These are phyloP conservation scores for Wickerhamiella kazuoi DNA, from an alignment of 805 yeast genomes.

Conservation along the genomic window DNA sequence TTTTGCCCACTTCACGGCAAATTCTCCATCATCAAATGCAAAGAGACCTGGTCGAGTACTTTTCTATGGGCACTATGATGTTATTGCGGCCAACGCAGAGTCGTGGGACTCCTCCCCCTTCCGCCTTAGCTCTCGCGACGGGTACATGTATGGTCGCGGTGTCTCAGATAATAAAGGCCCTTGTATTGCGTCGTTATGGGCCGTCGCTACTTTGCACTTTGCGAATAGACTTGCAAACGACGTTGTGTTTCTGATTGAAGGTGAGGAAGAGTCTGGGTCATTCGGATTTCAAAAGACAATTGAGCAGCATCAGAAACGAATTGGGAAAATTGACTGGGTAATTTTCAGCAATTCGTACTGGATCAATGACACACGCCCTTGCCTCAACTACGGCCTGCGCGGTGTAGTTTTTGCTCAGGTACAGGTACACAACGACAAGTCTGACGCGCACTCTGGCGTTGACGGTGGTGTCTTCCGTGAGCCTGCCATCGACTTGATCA, in stretches of 20 bases:
- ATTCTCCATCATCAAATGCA: conserved; percentile 11
- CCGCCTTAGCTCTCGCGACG: conserved; percentile 54
- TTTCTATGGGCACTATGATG: conserved; percentile 96
- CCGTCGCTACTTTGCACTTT: conserved; percentile 56
- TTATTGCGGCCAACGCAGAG: conserved; percentile 53
- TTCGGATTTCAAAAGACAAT: conserved; percentile 63
- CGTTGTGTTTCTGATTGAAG: conserved; percentile 72
- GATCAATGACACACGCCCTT: conserved; percentile 78
- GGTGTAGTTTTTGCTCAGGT: conserved; percentile 78
- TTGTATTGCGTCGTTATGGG: conserved; percentile 63
- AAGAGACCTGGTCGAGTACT: conserved; percentile 30
- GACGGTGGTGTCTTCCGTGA: conserved; percentile 85
- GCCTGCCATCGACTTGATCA: conserved; percentile 74
- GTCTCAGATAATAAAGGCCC: conserved; percentile 95
- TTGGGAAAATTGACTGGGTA: conserved; percentile 78
- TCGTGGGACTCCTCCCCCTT: conserved; percentile 74
- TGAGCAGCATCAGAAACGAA: conserved; percentile 25
- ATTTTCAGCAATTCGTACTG: conserved; percentile 82
- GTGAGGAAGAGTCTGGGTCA: conserved; percentile 91
- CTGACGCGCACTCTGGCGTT: conserved; percentile 90
- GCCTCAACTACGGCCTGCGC: conserved; percentile 83
- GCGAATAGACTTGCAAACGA: conserved; percentile 41
- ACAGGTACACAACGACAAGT: conserved; percentile 49
- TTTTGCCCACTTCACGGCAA: conserved; percentile 43
- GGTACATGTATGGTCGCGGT: conserved; percentile 81